Evolutionary conservation across 306 rosid genomes (phyloP), one percentile per base, ranked within the genome.

Genomic region (Pyrus communis): DNA sequence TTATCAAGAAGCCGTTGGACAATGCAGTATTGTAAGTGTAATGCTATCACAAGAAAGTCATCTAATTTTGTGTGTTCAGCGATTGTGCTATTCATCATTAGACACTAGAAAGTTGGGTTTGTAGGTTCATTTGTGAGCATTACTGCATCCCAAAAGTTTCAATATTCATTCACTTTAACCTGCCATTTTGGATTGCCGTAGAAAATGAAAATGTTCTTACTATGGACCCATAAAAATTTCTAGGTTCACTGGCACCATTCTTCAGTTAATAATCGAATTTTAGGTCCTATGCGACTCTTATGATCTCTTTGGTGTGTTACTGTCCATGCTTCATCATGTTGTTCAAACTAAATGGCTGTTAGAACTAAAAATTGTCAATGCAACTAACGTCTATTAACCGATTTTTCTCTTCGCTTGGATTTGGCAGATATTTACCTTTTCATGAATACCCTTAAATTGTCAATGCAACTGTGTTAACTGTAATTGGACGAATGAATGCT

Each of bases 1-100:
- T 33, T 85, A 75, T 54, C 97, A 95, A 60, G 98, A 95, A 83
- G 98, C 96, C 77, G 90, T 92, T 67, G 88, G 91, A 69, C 97
- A 95, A 57, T 95, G 98, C 83, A 80, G 83, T 83, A 67, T 88
- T 30, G 97, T 92, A 80, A 87, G 98, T 86, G 73, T 11, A 14
- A 5, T 68, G 22, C 40, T 22, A 4, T 49, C 65, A 57, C 74
- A 46, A 17, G 57, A 51, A 5, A 31, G 38, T 52, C 27, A 4
- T 76, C 45, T 46, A 14, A 46, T 64, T 79, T 54, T 8, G 64
- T 45, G 49, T 69, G 62, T 3, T 42, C 54, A 35, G 72, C 12
- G 35, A 19, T 27, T 78, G 17, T 52, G 11, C 77, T 28, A 69
- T 55, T 51, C 71, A 59, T 49, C 55, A 43, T 82, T 58, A 45